Base-by-base conservation (phyloP, 2,329 filamentous ascomycete genomes). In the Biscogniauxia mediterranea region DNA sequence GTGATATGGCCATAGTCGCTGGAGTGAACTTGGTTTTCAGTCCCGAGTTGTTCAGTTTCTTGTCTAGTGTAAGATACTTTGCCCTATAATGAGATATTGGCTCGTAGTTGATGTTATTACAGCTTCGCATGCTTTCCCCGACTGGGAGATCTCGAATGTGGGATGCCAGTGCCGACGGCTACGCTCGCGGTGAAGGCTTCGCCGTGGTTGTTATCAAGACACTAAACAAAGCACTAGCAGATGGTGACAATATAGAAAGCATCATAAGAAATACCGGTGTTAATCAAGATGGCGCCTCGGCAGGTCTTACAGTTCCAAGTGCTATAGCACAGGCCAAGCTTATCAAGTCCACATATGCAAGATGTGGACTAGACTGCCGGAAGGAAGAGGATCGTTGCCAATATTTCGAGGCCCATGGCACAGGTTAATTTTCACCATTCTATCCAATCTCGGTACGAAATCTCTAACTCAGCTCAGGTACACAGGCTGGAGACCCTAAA, bases 121-220 rank as follows among this genome's bases (percentile, higher is more conserved):
- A 74, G 59, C 61, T 73, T 17, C 64, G 62, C 17, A 74, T 74
- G 64, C 65, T 73, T 8, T 73, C 69, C n/a, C 69, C 68, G 0
- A 70, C 68, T 28, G 72, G 73, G 4, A 61, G 60, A n/a, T 76
- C 67, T 19, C 67, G 71, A 6, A 71, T 70, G 52, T 80, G 76
- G 62, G 80, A 81, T 60, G 58, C 67, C 1, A 62, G 68, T 17
- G 81, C 66, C 6, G 65, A 71, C 73, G 23, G 74, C 75, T 68
- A 68, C 55, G 73, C 69, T 21, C 67, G 73, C 23, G 76, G 75
- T 1, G 76, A 78, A 55, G 76, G 75, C 50, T 63, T 70, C 17
- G 74, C 68, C 1, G 68, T 69, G 5, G 53, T 77, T 2, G 59
- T 77, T 3, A 32, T 78, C 20, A 78, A 78, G 59, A 66, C 66